These are phyloP conservation scores for Penicillium nordicum DNA, from an alignment of 2,329 filamentous ascomycete species.

Conservation along the genomic window DNA sequence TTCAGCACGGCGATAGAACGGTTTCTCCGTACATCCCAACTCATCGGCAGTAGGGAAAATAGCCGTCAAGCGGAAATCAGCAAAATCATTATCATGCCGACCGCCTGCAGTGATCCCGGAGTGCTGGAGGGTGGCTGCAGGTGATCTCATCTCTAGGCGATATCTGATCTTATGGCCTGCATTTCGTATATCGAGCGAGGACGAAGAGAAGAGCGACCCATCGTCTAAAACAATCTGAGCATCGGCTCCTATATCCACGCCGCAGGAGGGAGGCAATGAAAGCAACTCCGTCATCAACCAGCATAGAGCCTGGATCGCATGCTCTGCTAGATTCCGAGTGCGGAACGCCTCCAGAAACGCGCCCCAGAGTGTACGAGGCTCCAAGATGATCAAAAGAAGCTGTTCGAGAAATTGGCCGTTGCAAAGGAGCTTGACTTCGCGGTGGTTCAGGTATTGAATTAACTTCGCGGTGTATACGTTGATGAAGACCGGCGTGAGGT, in stretches of 20 bases:
- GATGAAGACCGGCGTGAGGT: conserved; percentile 44
- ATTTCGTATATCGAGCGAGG: conserved; percentile 29
- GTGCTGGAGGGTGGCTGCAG: conserved; percentile 1
- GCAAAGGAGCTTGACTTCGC: conserved; percentile 48
- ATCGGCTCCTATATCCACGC: conserved; percentile 26
- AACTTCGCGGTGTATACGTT: conserved; percentile 40
- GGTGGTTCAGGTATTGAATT: conserved; percentile 41
- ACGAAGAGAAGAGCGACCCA: conserved; percentile 26
- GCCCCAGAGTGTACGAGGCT: conserved; percentile 57
- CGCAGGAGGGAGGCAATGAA: conserved; percentile 29
- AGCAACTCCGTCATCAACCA: conserved; percentile 53
- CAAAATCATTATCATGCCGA: conserved; percentile 70
- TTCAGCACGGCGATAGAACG: conserved; percentile 55
- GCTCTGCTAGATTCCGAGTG: conserved; percentile 30
- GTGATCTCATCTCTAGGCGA: conserved; percentile 29
- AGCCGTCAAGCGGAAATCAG: conserved; percentile 57
- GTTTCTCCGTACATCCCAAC: conserved; percentile 50
- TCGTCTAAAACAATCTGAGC: conserved; percentile 25
- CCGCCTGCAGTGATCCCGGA: conserved; percentile 52
- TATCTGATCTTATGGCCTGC: conserved; percentile 45
- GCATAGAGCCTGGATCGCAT: conserved; percentile 40
- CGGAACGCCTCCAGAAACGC: conserved; percentile 40
- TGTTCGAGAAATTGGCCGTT: conserved; percentile 50
- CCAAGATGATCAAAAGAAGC: conserved; percentile 47
- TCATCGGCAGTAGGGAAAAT: conserved; percentile 67